Conservation (phyloP, 2,329 filamentous ascomycete genomes). For the Fusarium multiceps region DNA sequence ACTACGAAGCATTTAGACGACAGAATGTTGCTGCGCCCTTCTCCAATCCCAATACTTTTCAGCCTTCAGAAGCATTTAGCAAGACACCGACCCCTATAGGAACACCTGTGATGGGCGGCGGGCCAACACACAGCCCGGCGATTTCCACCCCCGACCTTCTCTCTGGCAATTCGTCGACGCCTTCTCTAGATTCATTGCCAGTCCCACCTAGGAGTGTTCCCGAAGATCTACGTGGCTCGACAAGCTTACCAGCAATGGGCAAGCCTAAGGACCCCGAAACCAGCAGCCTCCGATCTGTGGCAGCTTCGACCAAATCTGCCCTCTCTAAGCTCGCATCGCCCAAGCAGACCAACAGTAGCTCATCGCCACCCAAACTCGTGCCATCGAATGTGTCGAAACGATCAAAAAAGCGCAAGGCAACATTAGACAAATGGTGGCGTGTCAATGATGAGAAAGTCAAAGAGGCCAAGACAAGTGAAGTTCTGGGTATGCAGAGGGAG, state of each 20-base stretch:
- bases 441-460: constrained; percentile 98
- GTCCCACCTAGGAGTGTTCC: constrained; percentile 50
- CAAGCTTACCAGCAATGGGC: constrained; percentile 45
- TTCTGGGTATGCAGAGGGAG: constrained; percentile 92
- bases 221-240: constrained; percentile 42
- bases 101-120: constrained; percentile 59
- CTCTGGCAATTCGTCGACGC: constrained; percentile 53
- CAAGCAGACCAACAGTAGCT: constrained; percentile 42
- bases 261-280: constrained; percentile 60
- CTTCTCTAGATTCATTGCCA: constrained; percentile 52
- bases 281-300: constrained; percentile 66
- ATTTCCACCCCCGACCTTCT: constrained; percentile 61
- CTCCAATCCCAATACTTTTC: constrained; percentile 84
- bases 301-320: constrained; percentile 66
- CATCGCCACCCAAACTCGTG: constrained; percentile 35
- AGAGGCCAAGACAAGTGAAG: constrained; percentile 91
- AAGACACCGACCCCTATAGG: constrained; percentile 65
- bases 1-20: constrained; percentile 95
- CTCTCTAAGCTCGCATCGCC: constrained; percentile 61
- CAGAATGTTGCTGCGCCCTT: constrained; percentile 84
- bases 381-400: constrained; percentile 48
- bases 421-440: constrained; percentile 87
- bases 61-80: constrained; percentile 79
- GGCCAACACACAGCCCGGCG: constrained; percentile 55
- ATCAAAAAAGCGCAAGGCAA: constrained; percentile 65